phyloP scores from a whole-genome alignment of 1,284 basidiomycete species.

The Chiua sp. region DNA sequence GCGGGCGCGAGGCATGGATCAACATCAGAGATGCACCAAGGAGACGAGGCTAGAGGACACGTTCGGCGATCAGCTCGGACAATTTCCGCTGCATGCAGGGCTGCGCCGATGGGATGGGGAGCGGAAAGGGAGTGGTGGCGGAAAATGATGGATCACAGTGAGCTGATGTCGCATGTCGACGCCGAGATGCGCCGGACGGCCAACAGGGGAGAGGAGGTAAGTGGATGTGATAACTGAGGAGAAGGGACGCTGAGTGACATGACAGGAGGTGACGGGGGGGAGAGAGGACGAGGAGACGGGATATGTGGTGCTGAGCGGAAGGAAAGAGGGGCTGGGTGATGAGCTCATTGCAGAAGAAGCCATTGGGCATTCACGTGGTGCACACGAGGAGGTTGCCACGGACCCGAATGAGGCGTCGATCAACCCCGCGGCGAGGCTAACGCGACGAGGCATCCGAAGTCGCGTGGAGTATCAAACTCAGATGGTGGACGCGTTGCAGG shows the following conservation, averaged over 20 bases:
- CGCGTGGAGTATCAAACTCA: constrained; percentile 50
- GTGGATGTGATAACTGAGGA: constrained; percentile 17
- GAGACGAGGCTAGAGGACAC: constrained; percentile 34
- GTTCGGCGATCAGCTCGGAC: constrained; percentile 35
- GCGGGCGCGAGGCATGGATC: constrained; percentile 38
- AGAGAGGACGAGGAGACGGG: constrained; percentile 67
- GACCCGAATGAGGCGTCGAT: constrained; percentile 38
- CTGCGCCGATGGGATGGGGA: constrained; percentile 15
- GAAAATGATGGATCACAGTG: constrained; percentile 40
- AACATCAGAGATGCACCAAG: constrained; percentile 30
- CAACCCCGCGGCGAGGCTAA: constrained; percentile 36
- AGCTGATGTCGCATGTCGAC: constrained; percentile 61
- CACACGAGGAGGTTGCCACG: constrained; percentile 37
- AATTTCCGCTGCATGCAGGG: constrained; percentile 42
- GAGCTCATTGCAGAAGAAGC: constrained; percentile 52
- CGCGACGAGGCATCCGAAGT: constrained; percentile 40
- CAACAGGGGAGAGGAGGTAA: constrained; percentile 50
- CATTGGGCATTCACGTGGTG: constrained; percentile 51
- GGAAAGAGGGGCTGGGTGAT: constrained; percentile 42
- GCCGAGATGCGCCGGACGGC: constrained; percentile 49
- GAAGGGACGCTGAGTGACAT: constrained; percentile 12
- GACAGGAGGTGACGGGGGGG: constrained; percentile 36
- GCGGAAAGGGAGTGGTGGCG: constrained; percentile 32
- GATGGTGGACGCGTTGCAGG: constrained; percentile 48
- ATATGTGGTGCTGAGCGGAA: constrained; percentile 46